Conservation (phyloP, 208 protist genomes). For the Trichomonas tenax region DNA sequence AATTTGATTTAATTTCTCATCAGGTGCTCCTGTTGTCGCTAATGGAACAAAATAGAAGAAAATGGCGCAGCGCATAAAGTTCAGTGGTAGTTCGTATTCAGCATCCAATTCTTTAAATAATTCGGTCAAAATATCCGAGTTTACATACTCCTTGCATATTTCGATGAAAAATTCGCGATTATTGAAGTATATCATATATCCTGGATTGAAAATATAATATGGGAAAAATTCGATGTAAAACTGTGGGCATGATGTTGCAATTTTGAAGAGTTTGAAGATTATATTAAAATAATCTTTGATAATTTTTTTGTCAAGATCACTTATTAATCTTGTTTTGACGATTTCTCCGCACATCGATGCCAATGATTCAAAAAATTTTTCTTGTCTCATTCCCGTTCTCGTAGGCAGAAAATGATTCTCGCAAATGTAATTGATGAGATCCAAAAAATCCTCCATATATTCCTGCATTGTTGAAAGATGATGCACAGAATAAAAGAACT, state of each 20-base stretch:
- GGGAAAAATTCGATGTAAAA: background rate
- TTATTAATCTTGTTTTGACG: background rate
- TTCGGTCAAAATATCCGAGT: background rate
- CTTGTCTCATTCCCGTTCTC: background rate
- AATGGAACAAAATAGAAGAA: background rate
- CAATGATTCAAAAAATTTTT: background rate
- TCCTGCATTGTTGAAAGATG: background rate
- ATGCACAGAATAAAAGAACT: background rate
- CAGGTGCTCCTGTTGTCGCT: background rate
- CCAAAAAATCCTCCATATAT: background rate
- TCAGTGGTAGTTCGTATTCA: background rate
- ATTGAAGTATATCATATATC: background rate
- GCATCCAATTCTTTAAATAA: background rate
- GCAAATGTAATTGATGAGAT: background rate
- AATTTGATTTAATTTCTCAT: background rate
- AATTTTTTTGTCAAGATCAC: background rate
- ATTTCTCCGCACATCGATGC: background rate
- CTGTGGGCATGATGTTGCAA: background rate
- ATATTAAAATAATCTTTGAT: background rate
- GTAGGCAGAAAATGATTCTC: background rate
- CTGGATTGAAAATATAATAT: background rate
- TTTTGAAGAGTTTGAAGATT: background rate
- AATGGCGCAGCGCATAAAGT: background rate
- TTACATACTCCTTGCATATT: background rate
- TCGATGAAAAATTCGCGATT: background rate